Evolutionary conservation across 345 rosid species (phyloP), one percentile per base, ranked within the genome.

Genomic region (Carallia brachiata): DNA sequence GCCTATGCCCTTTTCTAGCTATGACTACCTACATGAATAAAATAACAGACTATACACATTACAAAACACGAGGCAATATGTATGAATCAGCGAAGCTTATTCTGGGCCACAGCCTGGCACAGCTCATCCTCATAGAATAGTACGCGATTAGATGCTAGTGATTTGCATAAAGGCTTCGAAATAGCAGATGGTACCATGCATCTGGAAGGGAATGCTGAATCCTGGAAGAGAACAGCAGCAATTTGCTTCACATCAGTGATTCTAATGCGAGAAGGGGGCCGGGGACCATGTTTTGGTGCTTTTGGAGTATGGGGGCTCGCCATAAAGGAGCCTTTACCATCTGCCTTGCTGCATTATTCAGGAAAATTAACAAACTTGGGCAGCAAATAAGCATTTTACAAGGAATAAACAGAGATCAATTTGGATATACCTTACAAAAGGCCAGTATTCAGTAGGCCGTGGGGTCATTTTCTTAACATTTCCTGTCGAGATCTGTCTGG

Each of bases 81-180:
- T 23, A 23, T 23, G 23, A 23, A 80, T 91, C 88, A 91, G 68
- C 71, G 87, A 69, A 90, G 95, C 76, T 90, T 92, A 75, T 90
- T 89, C 72, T 90, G 96, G 79, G 97, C 94, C 79, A 94, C 97
- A 57, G 98, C 97, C 70, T 91, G 95, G 82, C 98, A 91, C 69
- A 94, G 72, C 66, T 94, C 98, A 37, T 94, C 98, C 81, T 94
- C 98, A 4, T 90, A 94, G 80, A 94, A 90, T 52, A 94, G 80
- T 16, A 83, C 98, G 17, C 98, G 81, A 77, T 82, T 94, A 28
- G 93, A 89, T 52, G 87, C 91, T 62, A 84, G 62, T 10, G 94
- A 85, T 75, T 89, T 89, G 91, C 87, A 85, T 18, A 82, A 70
- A 65, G 97, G 88, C 78, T 86, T 94, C n/a, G 87, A 70, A 62